Conservation (phyloP, 2,329 filamentous ascomycete genomes). For the Thermothelomyces thermophilus region DNA sequence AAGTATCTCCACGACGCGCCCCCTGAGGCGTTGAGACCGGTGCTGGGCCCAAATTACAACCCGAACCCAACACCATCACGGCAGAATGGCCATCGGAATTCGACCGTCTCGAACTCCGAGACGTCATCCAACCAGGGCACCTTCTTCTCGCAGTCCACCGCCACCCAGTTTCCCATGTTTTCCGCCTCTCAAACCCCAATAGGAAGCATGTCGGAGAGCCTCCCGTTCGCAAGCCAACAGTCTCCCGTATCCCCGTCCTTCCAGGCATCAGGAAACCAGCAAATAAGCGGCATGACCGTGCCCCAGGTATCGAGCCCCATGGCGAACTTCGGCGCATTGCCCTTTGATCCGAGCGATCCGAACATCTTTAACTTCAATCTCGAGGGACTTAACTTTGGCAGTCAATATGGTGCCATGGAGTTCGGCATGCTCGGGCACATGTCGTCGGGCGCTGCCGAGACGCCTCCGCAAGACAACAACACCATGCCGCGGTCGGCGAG, state of each 20-base stretch:
- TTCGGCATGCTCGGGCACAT: slow-evolving; percentile 96
- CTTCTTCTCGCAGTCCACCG: slow-evolving; percentile 42
- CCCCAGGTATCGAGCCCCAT: slow-evolving; percentile 46
- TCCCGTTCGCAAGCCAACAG: slow-evolving; percentile 58
- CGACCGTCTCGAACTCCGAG: slow-evolving; percentile 42
- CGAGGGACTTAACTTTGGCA: slow-evolving; percentile 89
- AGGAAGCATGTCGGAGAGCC: slow-evolving; percentile 39
- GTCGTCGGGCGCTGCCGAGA: slow-evolving; percentile 83
- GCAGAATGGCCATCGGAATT: slow-evolving; percentile 41
- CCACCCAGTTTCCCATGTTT: slow-evolving; percentile 46
- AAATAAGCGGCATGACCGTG: slow-evolving; percentile 42
- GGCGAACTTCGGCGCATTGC: slow-evolving; percentile 44
- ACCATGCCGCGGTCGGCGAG: slow-evolving; percentile 37
- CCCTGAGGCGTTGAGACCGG: slow-evolving; percentile 80
- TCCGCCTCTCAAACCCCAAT: slow-evolving; percentile 41
- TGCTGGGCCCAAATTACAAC: slow-evolving; percentile 66
- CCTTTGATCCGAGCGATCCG: slow-evolving; percentile 89
- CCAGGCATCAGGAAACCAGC: slow-evolving; percentile 47
- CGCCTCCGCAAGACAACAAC: slow-evolving; percentile 61
- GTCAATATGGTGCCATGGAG: slow-evolving; percentile 90
- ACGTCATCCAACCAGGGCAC: slow-evolving; percentile 36
- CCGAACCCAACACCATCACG: slow-evolving; percentile 45
- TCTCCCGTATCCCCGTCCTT: slow-evolving; percentile 72
- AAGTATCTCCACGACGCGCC: slow-evolving; percentile 98
- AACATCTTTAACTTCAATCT: slow-evolving; percentile 94